Conservation (phyloP, 495 filamentous ascomycete genomes). For the Aspergillus conjunctus region DNA sequence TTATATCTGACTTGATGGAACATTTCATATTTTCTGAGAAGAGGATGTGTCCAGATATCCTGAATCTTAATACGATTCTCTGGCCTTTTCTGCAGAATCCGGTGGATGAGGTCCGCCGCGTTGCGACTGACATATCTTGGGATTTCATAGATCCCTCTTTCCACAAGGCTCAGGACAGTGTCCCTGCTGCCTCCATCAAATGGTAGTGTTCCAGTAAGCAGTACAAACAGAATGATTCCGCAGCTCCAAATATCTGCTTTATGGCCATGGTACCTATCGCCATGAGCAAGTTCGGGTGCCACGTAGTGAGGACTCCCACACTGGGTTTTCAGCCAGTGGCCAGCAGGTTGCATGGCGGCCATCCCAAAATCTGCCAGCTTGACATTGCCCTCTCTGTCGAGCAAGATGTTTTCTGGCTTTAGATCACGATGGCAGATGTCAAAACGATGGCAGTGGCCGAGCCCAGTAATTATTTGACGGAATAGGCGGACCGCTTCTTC, state of each 20-base stretch:
- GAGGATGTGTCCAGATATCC: conserved; percentile 80
- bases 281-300: conserved; percentile 83
- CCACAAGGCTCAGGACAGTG: conserved; percentile 65
- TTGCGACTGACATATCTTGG: conserved; percentile 66
- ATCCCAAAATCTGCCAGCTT: conserved; percentile 98
- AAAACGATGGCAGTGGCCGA: conserved; percentile 90
- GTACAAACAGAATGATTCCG: conserved; percentile 84
- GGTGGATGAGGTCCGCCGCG: conserved; percentile 74
- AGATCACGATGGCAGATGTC: conserved; percentile 95
- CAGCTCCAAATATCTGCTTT: conserved; percentile 93
- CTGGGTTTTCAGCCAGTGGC: conserved; percentile 75
- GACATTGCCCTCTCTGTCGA: conserved; percentile 69
- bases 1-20: conserved; percentile 53
- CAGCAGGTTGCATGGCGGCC: conserved; percentile 85
- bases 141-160: conserved; percentile 71
- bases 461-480: conserved; percentile 87
- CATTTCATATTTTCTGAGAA: conserved; percentile 78
- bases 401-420: conserved; percentile 95
- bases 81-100: conserved; percentile 75
- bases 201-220: conserved; percentile 76
- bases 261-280: conserved; percentile 73
- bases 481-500: conserved; percentile 81
- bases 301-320: conserved; percentile 98
- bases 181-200: conserved; percentile 70
- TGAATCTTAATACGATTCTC: conserved; percentile 72